Percentiles rank a stretch among this genome's conserved stretches.
Conservation (phyloP, 805 yeast genomes). For the Sugiyamaella marilandica region DNA sequence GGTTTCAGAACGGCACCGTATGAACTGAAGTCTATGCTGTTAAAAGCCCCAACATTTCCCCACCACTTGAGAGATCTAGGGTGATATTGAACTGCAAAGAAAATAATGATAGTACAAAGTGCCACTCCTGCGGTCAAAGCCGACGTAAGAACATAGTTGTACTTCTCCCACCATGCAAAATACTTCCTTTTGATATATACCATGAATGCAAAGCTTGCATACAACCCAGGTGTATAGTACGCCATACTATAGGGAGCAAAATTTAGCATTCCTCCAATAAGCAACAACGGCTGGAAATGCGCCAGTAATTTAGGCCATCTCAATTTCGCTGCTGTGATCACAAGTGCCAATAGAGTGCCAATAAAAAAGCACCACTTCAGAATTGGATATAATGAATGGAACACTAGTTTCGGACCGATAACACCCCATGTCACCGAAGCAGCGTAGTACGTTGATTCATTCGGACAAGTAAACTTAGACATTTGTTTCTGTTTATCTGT, state of each 20-base stretch:
- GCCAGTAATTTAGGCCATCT: background rate
- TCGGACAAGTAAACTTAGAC: constrained; percentile 34
- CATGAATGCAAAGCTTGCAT: constrained; percentile 40
- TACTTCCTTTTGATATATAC: constrained; percentile 40
- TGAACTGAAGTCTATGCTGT: constrained; percentile 39
- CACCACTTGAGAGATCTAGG: constrained; percentile 51
- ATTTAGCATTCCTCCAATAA: constrained; percentile 34
- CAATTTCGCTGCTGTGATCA: background rate
- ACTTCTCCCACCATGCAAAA: constrained; percentile 51
- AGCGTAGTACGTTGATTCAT: constrained; percentile 43
- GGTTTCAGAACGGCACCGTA: constrained; percentile 2
- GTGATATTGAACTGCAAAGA: constrained; percentile 47
- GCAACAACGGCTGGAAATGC: constrained; percentile 10
- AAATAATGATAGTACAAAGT: constrained; percentile 51
- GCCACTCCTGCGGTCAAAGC: constrained; percentile 60
- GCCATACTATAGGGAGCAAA: constrained; percentile 30
- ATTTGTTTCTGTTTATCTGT: constrained; percentile 25
- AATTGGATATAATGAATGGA: constrained; percentile 28
- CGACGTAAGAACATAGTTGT: constrained; percentile 48
- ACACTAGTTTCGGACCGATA: constrained; percentile 47
- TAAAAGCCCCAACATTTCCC: constrained; percentile 48
- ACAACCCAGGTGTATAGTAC: constrained; percentile 20
- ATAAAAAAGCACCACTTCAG: constrained; percentile 24
- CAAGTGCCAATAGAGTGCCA: constrained; percentile 21
- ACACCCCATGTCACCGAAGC: constrained; percentile 45